Percentiles rank a stretch among this genome's conserved stretches.
These are phyloP conservation scores for Cichorium intybus DNA, from an alignment of 140 eudicot genomes.

Conservation along the genomic window DNA sequence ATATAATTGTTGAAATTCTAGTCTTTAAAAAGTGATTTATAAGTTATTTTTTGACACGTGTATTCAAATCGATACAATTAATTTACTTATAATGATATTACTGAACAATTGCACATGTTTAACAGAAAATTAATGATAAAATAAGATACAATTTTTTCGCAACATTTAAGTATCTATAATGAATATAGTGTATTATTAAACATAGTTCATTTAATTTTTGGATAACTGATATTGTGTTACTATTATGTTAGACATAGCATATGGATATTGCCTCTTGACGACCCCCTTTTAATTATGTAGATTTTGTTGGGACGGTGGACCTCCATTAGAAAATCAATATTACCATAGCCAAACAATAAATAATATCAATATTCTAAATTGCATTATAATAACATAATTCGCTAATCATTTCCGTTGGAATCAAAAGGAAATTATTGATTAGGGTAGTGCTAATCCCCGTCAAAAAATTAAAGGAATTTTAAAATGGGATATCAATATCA, in stretches of 20 bases:
- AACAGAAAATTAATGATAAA: neutral
- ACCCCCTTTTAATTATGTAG: neutral
- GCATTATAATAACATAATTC: neutral
- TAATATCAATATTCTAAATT: neutral
- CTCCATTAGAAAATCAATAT: neutral
- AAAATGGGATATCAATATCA: neutral
- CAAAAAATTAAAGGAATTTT: neutral
- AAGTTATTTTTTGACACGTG: no score
- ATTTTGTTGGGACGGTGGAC: neutral
- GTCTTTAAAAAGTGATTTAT: no score
- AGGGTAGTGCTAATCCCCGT: constrained; percentile 1
- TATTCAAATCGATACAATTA: neutral
- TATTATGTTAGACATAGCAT: no score
- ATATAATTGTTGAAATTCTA: no score
- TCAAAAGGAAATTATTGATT: constrained; percentile 1
- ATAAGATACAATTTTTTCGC: neutral
- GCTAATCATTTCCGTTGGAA: constrained; percentile 15
- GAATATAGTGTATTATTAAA: neutral
- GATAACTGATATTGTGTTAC: no score
- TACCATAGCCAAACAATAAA: neutral
- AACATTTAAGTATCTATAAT: neutral
- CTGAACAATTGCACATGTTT: neutral
- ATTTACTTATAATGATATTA: no score
- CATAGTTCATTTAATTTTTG: neutral
- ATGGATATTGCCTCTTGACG: no score